A percentile compares a stretch with the other conserved stretches of the same genome.
Evolutionary conservation across 306 rosid genomes (phyloP).

Genomic region (Dryas octopetala): DNA sequence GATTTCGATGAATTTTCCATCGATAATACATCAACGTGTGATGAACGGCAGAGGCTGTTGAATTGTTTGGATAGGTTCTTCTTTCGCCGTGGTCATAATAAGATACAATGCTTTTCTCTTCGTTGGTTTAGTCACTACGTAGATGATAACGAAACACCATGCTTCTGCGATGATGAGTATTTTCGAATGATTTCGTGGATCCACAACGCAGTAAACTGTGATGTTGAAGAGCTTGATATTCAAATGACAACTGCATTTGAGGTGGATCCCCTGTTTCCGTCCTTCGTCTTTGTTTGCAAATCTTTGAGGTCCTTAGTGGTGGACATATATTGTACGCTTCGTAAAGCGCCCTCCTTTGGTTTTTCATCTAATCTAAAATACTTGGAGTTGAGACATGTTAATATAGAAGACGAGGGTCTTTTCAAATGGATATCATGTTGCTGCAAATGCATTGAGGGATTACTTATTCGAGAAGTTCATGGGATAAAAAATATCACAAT

Average conservation of each 20-base stretch:
- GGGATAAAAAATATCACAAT: not conserved
- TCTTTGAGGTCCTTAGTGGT: not conserved
- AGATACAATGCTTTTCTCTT: not conserved
- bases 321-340: not conserved
- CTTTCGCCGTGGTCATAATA: not conserved
- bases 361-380: not conserved
- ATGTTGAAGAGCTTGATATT: not conserved
- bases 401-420: not conserved
- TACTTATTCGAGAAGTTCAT: not conserved
- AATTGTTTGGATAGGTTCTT: slow-evolving; percentile 3
- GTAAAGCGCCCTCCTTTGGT: not conserved
- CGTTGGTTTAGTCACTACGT: not conserved
- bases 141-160: not conserved
- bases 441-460: not conserved
- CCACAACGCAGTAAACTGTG: not conserved
- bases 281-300: not conserved
- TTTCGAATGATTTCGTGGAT: not conserved
- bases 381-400: not conserved
- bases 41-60: not conserved
- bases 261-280: not conserved
- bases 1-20: not conserved
- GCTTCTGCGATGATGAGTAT: not conserved
- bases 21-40: not conserved
- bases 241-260: not conserved
- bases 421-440: not conserved